Base-by-base conservation (phyloP, 1,284 basidiomycete species). In the Phenoliferia sp. region DNA sequence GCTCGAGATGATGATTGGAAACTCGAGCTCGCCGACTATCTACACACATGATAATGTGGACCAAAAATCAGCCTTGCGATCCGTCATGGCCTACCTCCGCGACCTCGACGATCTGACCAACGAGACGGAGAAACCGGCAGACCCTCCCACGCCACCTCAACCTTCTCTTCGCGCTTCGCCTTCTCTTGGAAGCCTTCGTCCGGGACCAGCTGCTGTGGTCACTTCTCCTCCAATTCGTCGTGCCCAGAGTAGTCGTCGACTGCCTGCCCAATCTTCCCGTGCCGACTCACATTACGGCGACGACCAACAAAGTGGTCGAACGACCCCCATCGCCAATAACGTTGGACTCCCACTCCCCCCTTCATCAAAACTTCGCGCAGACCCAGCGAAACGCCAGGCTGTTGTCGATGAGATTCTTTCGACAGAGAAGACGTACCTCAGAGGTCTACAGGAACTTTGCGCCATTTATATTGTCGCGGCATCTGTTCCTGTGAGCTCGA, bases 351-450 rank as follows among this genome's bases (percentile, higher is more conserved):
- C 28, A 26, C 64, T 3, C 50, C 54, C 29, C 22, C 31, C 15
- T 31, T 31, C 33, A 19, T 28, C 29, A 12, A 57, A 31, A 33
- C 58, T 65, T 59, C 78, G 77, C 67, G 76, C 78, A 59, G 76
- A 80, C 61, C 73, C 78, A 3, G 64, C 65, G 28, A 73, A 76
- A 63, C 74, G 80, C 6, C 70, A 74, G 58, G 70, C 71, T 3
- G 76, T 81, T 35, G 69, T 81, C 48, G 64, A 70, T n/a, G 80
- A 81, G 74, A 80, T 74, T 66, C 76, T 74, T 76, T 92, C 90
- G 75, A 98, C 95, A 55, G 95, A 99, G 80, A 85, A 91, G 70
- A 94, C 94, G 1, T 99, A 99, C 79, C 92, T 97, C 66, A 90
- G 90, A 74, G 90, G 92, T 17, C 81, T 99, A 29, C 87, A 90